A percentile compares a stretch with the other conserved stretches of the same genome.
Evolutionary conservation across 495 filamentous ascomycete genomes (phyloP).

Genomic region (Venustampulla echinocandica): DNA sequence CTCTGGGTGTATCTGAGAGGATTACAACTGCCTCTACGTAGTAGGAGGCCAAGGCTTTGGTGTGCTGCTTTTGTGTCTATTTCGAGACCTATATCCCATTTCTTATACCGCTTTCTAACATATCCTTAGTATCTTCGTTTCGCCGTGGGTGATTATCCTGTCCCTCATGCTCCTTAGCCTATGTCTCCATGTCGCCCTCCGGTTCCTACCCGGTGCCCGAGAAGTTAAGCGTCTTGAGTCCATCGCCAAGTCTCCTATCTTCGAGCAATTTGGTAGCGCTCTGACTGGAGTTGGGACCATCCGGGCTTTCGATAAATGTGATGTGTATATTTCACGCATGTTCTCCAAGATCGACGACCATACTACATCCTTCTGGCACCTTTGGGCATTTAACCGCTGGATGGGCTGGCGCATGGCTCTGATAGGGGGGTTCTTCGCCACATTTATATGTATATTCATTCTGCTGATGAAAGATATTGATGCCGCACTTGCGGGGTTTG

Average conservation of each 20-base stretch:
- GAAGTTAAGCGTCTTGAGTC: conserved; percentile 71
- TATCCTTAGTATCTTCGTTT: conserved; percentile 48
- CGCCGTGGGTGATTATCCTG: conserved; percentile 51
- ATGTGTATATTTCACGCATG: conserved; percentile 58
- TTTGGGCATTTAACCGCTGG: conserved; percentile 69
- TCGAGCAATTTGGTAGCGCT: conserved; percentile 64
- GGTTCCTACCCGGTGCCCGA: conserved; percentile 60
- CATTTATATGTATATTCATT: conserved; percentile 55
- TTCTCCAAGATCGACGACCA: conserved; percentile 57
- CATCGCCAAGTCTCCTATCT: conserved; percentile 64
- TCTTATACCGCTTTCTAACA: no score
- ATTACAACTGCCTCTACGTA: no score
- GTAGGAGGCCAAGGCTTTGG: no score
- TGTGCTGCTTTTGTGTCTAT: no score
- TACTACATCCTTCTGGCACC: conserved; percentile 52
- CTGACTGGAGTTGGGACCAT: conserved; percentile 68
- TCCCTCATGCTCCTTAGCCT: conserved; percentile 44
- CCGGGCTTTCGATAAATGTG: conserved; percentile 57
- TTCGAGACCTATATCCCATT: no score
- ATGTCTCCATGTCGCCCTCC: conserved; percentile 46
- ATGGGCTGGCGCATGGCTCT: conserved; percentile 62
- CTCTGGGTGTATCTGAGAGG: no score
- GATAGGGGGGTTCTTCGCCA: conserved; percentile 61
- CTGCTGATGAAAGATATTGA: conserved; percentile 55
- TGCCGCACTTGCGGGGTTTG: conserved; percentile 73